Evolutionary conservation across 2,329 filamentous ascomycete genomes (phyloP), one percentile per base, ranked within the genome.

Genomic region (Pseudocercospora ulei): DNA sequence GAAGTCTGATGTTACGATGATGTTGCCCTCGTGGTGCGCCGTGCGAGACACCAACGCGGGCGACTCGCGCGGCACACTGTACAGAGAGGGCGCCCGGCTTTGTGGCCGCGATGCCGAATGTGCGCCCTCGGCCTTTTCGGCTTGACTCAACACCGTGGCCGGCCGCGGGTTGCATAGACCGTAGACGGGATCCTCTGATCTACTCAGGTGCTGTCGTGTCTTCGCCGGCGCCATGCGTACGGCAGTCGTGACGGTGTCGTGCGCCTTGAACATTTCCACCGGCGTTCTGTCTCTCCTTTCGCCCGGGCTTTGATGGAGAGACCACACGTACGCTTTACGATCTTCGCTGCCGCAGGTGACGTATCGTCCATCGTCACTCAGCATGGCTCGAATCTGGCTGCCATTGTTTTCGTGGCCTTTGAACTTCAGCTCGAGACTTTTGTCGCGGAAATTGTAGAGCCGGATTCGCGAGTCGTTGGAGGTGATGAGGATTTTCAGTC

Each of bases 91-190:
- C 12, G 56, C 62, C 38, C 69, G 62, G 1, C 65, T 68, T 1
- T 63, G 61, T 9, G 65, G 63, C 46, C 64, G 66, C 0, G 72
- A 72, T 1, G 69, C 71, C 4, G 62, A 43, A 11, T 43, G 58
- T 35, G 47, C 38, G 22, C 50, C 50, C 9, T 52, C 46, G 16
- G 48, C 44, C 63, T 57, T 9, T 53, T 90, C 83, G 12, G 80
- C 76, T 16, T 78, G 72, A 49, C 80, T 86, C 45, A 87, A 69
- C 11, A 96, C 68, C 4, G 77, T 87, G 9, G 96, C 77, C 0
- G 88, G 86, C 0, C 88, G 90, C 3, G 90, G 90, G 52, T 96
- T 96, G 68, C 90, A 96, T 1, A 96, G 70, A 53, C 95, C 87
- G 59, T 86, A 98, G n/a, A 98, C 75, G 1, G 90, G 87, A 57